These are phyloP conservation scores for Penicillium atrosanguineum DNA, from an alignment of 495 filamentous ascomycete genomes.

Conservation along the genomic window DNA sequence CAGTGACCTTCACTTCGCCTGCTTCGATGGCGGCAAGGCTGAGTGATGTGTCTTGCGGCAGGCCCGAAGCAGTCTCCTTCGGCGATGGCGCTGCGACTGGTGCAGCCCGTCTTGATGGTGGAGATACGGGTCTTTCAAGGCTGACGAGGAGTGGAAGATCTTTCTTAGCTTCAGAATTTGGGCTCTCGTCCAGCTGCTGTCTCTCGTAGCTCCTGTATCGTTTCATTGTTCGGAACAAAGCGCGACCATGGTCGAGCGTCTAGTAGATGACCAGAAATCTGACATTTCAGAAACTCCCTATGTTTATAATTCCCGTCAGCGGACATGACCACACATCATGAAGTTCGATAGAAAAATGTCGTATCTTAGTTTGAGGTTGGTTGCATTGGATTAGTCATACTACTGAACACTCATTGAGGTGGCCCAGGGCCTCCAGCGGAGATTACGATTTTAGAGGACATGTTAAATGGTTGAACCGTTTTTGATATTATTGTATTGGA, in stretches of 20 bases:
- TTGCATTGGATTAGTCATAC: background rate
- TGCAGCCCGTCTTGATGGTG: slow-evolving; percentile 3
- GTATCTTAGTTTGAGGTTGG: background rate
- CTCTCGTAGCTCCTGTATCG: slow-evolving; percentile 12
- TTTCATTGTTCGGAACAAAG: slow-evolving; percentile 10
- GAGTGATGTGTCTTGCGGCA: background rate
- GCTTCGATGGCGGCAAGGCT: slow-evolving; percentile 56
- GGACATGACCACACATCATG: background rate
- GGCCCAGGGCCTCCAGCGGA: too few species aligned
- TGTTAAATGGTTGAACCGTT: background rate
- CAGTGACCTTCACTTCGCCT: slow-evolving; percentile 47
- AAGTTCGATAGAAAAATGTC: background rate
- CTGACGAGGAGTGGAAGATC: slow-evolving; percentile 3
- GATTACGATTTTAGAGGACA: background rate
- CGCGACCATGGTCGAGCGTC: background rate
- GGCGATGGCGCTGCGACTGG: background rate
- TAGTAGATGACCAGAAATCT: background rate
- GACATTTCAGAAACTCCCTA: background rate
- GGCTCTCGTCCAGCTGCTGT: background rate
- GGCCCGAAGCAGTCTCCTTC: background rate
- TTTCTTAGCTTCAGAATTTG: background rate
- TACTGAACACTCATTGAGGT: background rate
- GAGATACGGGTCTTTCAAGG: slow-evolving; percentile 15
- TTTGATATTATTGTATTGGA: background rate
- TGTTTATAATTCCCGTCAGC: background rate